Evolutionary conservation across 1,284 basidiomycete species (phyloP).

Genomic region (Trichosporon faecale): DNA sequence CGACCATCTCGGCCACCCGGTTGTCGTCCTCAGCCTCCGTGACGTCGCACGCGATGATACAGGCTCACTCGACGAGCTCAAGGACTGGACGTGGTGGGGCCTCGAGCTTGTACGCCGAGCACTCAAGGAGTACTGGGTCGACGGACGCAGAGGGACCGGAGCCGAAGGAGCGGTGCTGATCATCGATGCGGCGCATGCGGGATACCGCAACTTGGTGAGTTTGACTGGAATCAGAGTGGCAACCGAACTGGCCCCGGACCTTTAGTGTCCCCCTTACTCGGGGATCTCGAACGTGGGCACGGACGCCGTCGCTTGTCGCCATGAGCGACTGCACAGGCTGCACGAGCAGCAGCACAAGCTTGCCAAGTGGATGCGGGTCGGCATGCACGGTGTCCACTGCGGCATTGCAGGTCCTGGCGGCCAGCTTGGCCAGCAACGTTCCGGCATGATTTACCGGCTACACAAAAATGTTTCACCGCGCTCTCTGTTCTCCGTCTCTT

Average conservation of each 20-base stretch:
- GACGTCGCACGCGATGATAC: slow-evolving; percentile 39
- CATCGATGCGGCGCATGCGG: slow-evolving; percentile 47
- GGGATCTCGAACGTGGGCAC: not conserved
- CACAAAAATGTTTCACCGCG: not conserved
- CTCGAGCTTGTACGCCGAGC: slow-evolving; percentile 41
- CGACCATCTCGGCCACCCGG: slow-evolving; percentile 40
- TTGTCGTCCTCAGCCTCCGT: slow-evolving; percentile 42
- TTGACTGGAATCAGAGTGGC: not conserved
- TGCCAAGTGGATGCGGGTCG: not conserved
- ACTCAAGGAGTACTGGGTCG: slow-evolving; percentile 40
- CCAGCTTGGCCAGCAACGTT: not conserved
- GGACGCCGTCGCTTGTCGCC: not conserved
- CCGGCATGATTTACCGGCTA: not conserved
- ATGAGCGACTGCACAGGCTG: not conserved
- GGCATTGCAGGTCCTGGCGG: not conserved
- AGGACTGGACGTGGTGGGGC: slow-evolving; percentile 49
- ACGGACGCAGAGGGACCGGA: slow-evolving; percentile 25
- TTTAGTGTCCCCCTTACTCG: not conserved
- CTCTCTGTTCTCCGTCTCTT: not conserved
- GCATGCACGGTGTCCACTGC: not conserved
- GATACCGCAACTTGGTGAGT: slow-evolving; percentile 50
- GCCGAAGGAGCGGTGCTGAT: slow-evolving; percentile 46
- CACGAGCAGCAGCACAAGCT: too few species aligned
- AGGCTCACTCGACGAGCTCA: slow-evolving; percentile 42
- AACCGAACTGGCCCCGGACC: not conserved